Percentiles rank a stretch among this genome's conserved stretches.
Evolutionary conservation across 352 stramenopile species (phyloP).

Genomic region (Phytophthora boehmeriae): DNA sequence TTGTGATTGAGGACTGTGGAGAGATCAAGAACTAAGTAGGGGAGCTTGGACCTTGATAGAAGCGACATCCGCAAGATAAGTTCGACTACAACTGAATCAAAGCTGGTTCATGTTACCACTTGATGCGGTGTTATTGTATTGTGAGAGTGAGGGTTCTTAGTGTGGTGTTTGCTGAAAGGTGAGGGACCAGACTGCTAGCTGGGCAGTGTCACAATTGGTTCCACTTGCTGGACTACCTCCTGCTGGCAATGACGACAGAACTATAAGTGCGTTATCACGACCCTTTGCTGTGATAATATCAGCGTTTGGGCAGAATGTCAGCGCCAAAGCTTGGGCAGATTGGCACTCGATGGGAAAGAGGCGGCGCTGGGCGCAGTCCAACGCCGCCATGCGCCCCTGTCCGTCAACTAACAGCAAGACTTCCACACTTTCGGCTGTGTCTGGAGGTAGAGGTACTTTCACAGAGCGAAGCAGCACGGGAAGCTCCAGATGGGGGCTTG

Average conservation of each 20-base stretch:
- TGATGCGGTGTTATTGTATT: no score
- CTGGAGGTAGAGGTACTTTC: slow-evolving; percentile 1
- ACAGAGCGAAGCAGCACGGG: slow-evolving; percentile 11
- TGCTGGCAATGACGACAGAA: slow-evolving; percentile 17
- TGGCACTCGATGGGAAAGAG: slow-evolving; percentile 26
- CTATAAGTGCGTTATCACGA: background rate
- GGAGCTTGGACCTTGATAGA: background rate
- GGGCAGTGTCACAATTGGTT: background rate
- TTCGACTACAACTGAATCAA: background rate
- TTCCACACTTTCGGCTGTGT: slow-evolving; percentile 7
- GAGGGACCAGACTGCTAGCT: slow-evolving; percentile 21
- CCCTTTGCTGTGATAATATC: slow-evolving; percentile 1
- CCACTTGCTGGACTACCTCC: background rate
- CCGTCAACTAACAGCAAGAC: slow-evolving; percentile 32
- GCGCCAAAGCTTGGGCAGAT: slow-evolving; percentile 7
- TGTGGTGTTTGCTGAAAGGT: slow-evolving; percentile 9
- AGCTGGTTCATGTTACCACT: background rate
- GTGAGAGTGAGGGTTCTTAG: slow-evolving; percentile 9
- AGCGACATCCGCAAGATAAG: background rate
- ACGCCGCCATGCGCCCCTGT: slow-evolving; percentile 24
- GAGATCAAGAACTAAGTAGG: slow-evolving; percentile 77
- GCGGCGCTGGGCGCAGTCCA: slow-evolving; percentile 25
- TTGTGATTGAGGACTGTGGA: slow-evolving; percentile 97
- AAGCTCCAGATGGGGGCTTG: background rate
- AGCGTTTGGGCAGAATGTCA: slow-evolving; percentile 5